Evolutionary conservation across 1,139 yeast genomes (phyloP).

Genomic region (Lodderomyces elongisporus): DNA sequence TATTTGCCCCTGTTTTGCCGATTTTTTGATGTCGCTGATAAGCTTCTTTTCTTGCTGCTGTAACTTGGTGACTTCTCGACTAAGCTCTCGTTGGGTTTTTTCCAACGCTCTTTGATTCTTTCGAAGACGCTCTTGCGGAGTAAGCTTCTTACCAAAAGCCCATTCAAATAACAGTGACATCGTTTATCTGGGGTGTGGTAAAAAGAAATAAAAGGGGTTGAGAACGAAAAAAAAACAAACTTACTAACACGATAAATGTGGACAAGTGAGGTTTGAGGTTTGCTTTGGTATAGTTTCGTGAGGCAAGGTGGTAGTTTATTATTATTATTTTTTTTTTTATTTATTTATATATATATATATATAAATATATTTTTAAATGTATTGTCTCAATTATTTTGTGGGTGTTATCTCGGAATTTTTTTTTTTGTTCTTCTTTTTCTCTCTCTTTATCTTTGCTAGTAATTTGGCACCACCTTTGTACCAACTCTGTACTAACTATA

Average conservation of each 20-base stretch:
- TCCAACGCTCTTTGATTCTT: conserved; percentile 94
- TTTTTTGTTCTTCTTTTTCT: conserved; percentile 1
- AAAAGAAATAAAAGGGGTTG: too few species aligned
- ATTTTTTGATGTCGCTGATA: conserved; percentile 77
- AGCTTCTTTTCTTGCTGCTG: conserved; percentile 90
- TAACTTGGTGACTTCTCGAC: conserved; percentile 77
- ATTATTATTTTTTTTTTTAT: too few species aligned
- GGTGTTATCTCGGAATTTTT: not conserved
- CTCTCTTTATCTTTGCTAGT: conserved; percentile 1
- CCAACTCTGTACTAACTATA: too few species aligned
- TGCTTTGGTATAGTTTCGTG: too few species aligned
- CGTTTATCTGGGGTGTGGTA: not conserved
- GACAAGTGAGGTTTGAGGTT: too few species aligned
- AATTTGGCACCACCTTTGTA: too few species aligned
- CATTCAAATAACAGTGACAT: conserved; percentile 73
- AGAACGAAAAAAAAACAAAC: not conserved
- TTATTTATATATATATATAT: too few species aligned
- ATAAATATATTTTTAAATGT: too few species aligned
- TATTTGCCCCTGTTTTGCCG: conserved; percentile 86
- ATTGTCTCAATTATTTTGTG: too few species aligned
- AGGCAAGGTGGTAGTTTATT: too few species aligned
- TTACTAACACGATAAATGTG: too few species aligned
- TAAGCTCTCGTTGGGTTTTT: conserved; percentile 87
- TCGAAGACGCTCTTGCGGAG: conserved; percentile 92
- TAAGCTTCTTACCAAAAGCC: conserved; percentile 90